A percentile compares a stretch with the other conserved stretches of the same genome.
These are phyloP conservation scores for Stylonectria norvegica DNA, from an alignment of 2,329 filamentous ascomycete genomes.

Conservation along the genomic window DNA sequence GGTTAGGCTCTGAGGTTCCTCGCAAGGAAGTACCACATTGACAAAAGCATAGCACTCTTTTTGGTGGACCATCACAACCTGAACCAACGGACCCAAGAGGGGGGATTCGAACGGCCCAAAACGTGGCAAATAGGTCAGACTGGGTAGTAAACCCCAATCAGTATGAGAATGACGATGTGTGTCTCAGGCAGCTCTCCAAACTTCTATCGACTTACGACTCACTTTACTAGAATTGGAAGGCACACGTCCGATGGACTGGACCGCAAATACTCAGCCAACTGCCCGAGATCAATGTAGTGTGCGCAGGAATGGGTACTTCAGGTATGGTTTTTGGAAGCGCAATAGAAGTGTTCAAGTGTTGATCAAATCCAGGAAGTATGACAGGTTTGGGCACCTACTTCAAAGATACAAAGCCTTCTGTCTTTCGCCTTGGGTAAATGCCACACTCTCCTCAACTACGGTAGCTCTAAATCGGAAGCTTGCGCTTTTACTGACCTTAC, in stretches of 20 bases:
- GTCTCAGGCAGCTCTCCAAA: neutral
- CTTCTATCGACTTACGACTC: neutral
- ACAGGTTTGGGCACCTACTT: slow-evolving; percentile 50
- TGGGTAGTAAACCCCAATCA: slow-evolving; percentile 52
- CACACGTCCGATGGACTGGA: slow-evolving; percentile 57
- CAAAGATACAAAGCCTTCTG: slow-evolving; percentile 46
- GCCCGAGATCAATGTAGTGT: slow-evolving; percentile 54
- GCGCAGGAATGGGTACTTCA: slow-evolving; percentile 55
- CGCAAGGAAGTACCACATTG: neutral
- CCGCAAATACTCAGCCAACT: slow-evolving; percentile 55
- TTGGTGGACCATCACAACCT: slow-evolving; percentile 57
- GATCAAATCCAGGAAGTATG: slow-evolving; percentile 34
- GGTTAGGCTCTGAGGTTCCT: slow-evolving; percentile 7
- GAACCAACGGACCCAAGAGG: slow-evolving; percentile 52
- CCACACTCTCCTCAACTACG: neutral
- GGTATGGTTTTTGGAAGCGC: slow-evolving; percentile 38
- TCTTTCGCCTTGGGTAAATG: slow-evolving; percentile 36
- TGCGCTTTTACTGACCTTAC: slow-evolving; percentile 1
- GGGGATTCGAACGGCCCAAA: slow-evolving; percentile 47
- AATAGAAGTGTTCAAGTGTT: slow-evolving; percentile 15
- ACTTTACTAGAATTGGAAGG: slow-evolving; percentile 48
- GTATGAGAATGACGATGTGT: slow-evolving; percentile 49
- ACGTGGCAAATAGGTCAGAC: slow-evolving; percentile 39
- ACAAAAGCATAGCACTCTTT: slow-evolving; percentile 41
- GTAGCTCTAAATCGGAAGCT: neutral